Conservation (phyloP, 2,329 filamentous ascomycete genomes). For the Ophiocordyceps camponoti-leonardi region DNA sequence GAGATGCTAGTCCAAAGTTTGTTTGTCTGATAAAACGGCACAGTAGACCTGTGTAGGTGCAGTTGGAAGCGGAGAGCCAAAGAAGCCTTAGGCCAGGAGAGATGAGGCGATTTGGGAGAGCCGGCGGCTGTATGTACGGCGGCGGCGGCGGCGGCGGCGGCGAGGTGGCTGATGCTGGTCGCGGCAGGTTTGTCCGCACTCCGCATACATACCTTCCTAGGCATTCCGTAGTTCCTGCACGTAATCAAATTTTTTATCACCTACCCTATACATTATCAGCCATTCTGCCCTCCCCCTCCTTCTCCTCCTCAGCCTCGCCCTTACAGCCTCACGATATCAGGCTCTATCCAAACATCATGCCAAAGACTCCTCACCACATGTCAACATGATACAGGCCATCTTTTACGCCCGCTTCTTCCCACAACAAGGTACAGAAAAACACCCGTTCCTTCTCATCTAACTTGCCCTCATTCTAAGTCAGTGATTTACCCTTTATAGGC, state of each 20-base stretch:
- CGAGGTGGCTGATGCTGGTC: too few relatives aligned
- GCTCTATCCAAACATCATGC: not conserved
- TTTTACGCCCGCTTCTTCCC: conserved; percentile 55
- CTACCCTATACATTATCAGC: not conserved
- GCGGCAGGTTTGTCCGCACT: too few relatives aligned
- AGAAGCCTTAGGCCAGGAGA: too few relatives aligned
- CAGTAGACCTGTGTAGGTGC: too few relatives aligned
- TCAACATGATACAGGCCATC: conserved; percentile 48
- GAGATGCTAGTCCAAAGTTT: too few relatives aligned
- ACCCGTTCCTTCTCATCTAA: not conserved
- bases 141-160: too few relatives aligned
- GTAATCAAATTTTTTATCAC: not conserved
- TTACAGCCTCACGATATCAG: not conserved
- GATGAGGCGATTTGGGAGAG: too few relatives aligned
- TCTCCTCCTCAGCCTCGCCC: not conserved
- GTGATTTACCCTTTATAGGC: conserved; percentile 19
- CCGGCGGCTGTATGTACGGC: too few relatives aligned
- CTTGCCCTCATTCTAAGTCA: not conserved
- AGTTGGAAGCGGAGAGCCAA: too few relatives aligned
- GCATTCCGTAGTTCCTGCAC: too few relatives aligned
- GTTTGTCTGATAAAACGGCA: too few relatives aligned
- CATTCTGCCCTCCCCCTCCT: not conserved
- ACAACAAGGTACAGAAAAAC: conserved; percentile 33
- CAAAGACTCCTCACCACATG: not conserved
- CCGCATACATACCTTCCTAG: not conserved